Evolutionary conservation across 805 yeast species (phyloP).

Genomic region (Cyberlindnera americana): DNA sequence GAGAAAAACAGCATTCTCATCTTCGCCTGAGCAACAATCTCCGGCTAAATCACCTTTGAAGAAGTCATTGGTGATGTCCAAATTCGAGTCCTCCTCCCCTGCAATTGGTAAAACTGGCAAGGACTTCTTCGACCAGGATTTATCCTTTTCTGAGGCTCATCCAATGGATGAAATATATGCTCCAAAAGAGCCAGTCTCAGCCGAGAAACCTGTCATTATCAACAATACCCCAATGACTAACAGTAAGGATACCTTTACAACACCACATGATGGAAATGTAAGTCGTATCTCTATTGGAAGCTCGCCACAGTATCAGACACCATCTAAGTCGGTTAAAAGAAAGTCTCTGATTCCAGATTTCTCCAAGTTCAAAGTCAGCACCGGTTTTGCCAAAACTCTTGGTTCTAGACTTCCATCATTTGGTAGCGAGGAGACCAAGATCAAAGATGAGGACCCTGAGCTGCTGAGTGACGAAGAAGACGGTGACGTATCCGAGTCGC

Average conservation of each 20-base stretch:
- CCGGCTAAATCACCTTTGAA: constrained; percentile 22
- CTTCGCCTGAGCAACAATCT: constrained; percentile 23
- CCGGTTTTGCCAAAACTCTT: constrained; percentile 34
- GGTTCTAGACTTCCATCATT: constrained; percentile 1
- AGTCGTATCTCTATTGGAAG: constrained; percentile 10
- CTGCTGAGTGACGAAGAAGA: constrained; percentile 11
- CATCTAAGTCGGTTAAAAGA: constrained; percentile 19
- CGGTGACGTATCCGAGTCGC: constrained; percentile 3
- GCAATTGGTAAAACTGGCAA: neutral
- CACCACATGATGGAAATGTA: constrained; percentile 17
- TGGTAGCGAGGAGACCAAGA: neutral
- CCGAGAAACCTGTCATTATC: no score
- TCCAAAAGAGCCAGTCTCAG: neutral
- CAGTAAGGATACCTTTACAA: constrained; percentile 2
- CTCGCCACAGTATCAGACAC: constrained; percentile 13
- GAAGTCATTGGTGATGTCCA: constrained; percentile 22
- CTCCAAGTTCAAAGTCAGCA: constrained; percentile 30
- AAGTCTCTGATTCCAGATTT: constrained; percentile 31
- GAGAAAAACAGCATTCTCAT: constrained; percentile 30
- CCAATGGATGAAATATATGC: neutral
- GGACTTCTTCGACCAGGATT: constrained; percentile 12
- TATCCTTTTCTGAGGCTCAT: neutral
- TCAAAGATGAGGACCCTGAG: constrained; percentile 11
- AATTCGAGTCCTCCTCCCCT: constrained; percentile 25
- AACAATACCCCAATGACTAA: no score